Conservation (phyloP, 495 filamentous ascomycete genomes). For the Neurospora sp. region DNA sequence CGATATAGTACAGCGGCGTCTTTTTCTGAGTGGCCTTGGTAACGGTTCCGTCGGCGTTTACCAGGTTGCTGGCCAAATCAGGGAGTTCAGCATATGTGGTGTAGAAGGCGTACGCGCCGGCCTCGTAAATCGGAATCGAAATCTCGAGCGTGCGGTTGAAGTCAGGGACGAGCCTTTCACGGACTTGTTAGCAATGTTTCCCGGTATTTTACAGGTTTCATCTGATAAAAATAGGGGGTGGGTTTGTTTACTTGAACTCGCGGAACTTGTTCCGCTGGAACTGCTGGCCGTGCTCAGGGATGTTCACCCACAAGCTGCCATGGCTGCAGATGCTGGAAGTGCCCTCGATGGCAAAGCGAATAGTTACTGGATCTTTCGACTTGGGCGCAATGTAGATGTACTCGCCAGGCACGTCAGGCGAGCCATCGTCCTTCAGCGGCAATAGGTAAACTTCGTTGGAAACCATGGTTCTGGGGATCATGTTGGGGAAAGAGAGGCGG, state of each 20-base stretch:
- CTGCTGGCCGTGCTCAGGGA: constrained; percentile 61
- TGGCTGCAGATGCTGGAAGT: constrained; percentile 90
- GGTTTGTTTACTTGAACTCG: constrained; percentile 62
- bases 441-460: constrained; percentile 71
- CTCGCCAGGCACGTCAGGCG: constrained; percentile 77
- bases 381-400: constrained; percentile 88
- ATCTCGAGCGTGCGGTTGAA: constrained; percentile 89
- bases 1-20: constrained; percentile 78
- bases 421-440: constrained; percentile 81
- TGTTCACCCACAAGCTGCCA: constrained; percentile 92
- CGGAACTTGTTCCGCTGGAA: constrained; percentile 72
- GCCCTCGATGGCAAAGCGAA: constrained; percentile 91
- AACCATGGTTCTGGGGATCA: constrained; percentile 43
- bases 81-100: constrained; percentile 86
- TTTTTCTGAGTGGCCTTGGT: constrained; percentile 40
- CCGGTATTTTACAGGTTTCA: not conserved
- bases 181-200: not conserved
- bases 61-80: constrained; percentile 51
- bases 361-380: constrained; percentile 54
- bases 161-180: constrained; percentile 65
- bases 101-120: constrained; percentile 96
- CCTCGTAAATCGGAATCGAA: constrained; percentile 67
- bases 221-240: not conserved
- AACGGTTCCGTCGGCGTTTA: constrained; percentile 19
- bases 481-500: constrained; percentile 14